Percentiles rank a stretch among this genome's conserved stretches.
Conservation (phyloP, 208 protist genomes). For the Trypanosoma lewisi region DNA sequence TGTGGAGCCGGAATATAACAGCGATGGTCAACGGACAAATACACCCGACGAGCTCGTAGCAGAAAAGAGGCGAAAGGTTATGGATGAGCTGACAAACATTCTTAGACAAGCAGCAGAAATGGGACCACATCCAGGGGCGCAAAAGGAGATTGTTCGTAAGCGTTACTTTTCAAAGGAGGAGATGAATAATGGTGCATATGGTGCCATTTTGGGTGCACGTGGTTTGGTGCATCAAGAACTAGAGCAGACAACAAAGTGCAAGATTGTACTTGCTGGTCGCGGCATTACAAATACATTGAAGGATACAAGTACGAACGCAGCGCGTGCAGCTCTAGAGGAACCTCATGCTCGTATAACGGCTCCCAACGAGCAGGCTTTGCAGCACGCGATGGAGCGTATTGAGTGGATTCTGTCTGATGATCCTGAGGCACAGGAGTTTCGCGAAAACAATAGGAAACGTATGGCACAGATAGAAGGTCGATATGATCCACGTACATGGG, state of each 20-base stretch:
- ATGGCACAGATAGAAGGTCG: constrained; percentile 90
- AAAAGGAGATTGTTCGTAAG: constrained; percentile 82
- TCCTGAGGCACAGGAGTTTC: constrained; percentile 83
- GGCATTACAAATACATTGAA: constrained; percentile 91
- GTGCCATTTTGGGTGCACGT: constrained; percentile 87
- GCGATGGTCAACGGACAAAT: constrained; percentile 77
- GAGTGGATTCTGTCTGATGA: constrained; percentile 93
- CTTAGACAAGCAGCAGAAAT: constrained; percentile 57
- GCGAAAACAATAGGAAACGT: constrained; percentile 86
- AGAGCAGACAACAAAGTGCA: constrained; percentile 82
- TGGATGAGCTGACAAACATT: constrained; percentile 73
- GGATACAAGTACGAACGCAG: constrained; percentile 77
- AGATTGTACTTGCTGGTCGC: constrained; percentile 88
- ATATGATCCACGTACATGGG: constrained; percentile 89
- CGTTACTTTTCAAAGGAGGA: constrained; percentile 86
- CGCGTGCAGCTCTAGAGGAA: constrained; percentile 74
- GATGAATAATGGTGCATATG: constrained; percentile 85
- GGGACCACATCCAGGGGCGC: constrained; percentile 39
- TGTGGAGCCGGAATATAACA: constrained; percentile 77
- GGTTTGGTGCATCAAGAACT: constrained; percentile 88
- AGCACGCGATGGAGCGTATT: constrained; percentile 82
- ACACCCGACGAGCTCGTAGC: constrained; percentile 66
- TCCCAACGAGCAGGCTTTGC: constrained; percentile 80
- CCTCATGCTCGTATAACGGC: constrained; percentile 90
- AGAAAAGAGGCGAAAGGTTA: constrained; percentile 60